Evolutionary conservation across 805 yeast species (phyloP), one percentile per base, ranked within the genome.

Genomic region (Kuraishia cidri): DNA sequence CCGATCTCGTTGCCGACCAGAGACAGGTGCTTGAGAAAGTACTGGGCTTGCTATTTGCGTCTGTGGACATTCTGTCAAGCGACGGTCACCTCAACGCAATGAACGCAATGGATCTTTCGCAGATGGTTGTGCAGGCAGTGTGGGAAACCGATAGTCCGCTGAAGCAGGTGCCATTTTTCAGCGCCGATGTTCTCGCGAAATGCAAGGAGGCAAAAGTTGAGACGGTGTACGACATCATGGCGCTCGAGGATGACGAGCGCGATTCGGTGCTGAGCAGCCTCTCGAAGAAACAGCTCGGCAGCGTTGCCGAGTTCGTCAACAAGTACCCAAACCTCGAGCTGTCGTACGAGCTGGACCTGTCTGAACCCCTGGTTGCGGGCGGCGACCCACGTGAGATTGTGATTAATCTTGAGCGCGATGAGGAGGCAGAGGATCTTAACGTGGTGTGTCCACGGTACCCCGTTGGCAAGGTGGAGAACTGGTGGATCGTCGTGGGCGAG

Each of bases 401-500:
- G 1, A 63, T 83, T 2, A 63, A 59, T 0, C 47, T 82, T 3
- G 66, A 69, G 5, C 66, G 85, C 44, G 96, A 88, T 47, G 95
- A 87, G 42, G 94, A 78, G 28, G 75, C 79, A 4, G 72, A 64
- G 2, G 83, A 79, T 41, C 49, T 79, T 26, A 52, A 55, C 3
- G 90, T 80, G 3, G 66, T 64, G 8, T 61, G 85, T 4, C 69
- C 73, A n/a, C 53, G 46, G 27, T 84, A 62, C 48, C 88, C 94
- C 4, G 56, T 48, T 31, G 48, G 60, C 2, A 85, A 81, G 55
- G 50, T 61, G 6, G 92, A 83, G 47, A 68, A 64, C 37, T 72
- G 97, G 97, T 88, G 97, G 95, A 50, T 90, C 14, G 79, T 90
- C 5, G 55, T 88, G 25, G 97, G 97, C 4, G 82, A 82, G 40